Evolutionary conservation across 2,329 filamentous ascomycete species (phyloP).

Genomic region (Penicillium sp.): DNA sequence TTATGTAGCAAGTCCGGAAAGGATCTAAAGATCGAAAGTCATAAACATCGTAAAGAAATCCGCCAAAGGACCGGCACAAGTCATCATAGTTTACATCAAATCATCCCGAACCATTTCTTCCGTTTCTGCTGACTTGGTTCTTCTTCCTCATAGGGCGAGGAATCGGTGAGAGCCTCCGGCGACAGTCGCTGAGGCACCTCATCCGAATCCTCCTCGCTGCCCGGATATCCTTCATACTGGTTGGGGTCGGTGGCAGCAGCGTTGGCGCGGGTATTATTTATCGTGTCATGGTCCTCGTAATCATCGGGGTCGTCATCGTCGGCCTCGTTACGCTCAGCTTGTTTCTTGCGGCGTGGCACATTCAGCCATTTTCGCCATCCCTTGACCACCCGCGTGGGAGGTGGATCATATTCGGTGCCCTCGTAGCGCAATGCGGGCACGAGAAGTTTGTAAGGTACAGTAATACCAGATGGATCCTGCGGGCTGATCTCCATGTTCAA

Average conservation of each 20-base stretch:
- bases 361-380: constrained; percentile 42
- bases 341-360: constrained; percentile 29
- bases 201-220: constrained; percentile 18
- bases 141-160: constrained; percentile 13
- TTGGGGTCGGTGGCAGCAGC: constrained; percentile 15
- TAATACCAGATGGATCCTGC: constrained; percentile 82
- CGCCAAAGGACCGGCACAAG: constrained; percentile 3
- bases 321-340: constrained; percentile 15
- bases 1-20: background rate
- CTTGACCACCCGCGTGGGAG: constrained; percentile 35
- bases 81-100: constrained; percentile 23
- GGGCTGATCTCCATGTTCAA: constrained; percentile 87
- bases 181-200: constrained; percentile 18
- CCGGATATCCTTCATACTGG: constrained; percentile 24
- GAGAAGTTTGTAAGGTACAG: constrained; percentile 79
- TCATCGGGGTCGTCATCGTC: constrained; percentile 24
- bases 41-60: constrained; percentile 12
- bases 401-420: constrained; percentile 41
- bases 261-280: constrained; percentile 26
- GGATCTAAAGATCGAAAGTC: constrained; percentile 2
- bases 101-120: constrained; percentile 35
- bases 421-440: constrained; percentile 69
- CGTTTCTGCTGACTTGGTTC: constrained; percentile 20
- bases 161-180: constrained; percentile 7
- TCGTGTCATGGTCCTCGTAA: constrained; percentile 23